A percentile compares a stretch with the other conserved stretches of the same genome.
Evolutionary conservation across 139 green algal genomes (phyloP).

Genomic region (Tetradesmus obliquus): DNA sequence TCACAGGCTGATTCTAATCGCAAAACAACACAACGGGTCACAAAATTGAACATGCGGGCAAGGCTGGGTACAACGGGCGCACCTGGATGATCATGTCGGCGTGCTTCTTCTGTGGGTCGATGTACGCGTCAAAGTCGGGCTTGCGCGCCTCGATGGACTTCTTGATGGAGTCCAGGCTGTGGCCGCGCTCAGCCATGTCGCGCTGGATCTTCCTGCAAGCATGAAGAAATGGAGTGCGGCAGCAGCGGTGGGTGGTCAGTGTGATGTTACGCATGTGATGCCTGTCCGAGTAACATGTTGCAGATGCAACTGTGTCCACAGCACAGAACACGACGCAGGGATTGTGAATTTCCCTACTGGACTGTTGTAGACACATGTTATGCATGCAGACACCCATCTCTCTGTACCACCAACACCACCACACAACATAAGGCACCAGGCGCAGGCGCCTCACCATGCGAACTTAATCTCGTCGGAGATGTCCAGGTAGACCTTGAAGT

Average conservation of each 20-base stretch:
- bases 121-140: slow-evolving; percentile 99
- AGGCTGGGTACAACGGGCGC: neutral
- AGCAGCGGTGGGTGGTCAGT: no score
- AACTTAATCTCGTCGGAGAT: slow-evolving; percentile 99
- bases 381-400: no score
- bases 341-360: no score
- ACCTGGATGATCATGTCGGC: slow-evolving; percentile 98
- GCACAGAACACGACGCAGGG: no score
- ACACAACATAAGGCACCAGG: no score
- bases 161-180: slow-evolving; percentile 99
- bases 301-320: no score
- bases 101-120: slow-evolving; percentile 99
- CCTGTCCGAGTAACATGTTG: no score
- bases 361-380: no score
- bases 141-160: slow-evolving; percentile 97
- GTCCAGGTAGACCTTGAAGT: slow-evolving; percentile 99
- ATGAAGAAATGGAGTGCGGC: neutral
- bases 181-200: slow-evolving; percentile 99
- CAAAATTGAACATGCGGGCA: no score
- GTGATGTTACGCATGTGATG: neutral
- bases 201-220: slow-evolving; percentile 78
- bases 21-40: neutral
- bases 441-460: slow-evolving; percentile 78
- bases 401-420: no score
- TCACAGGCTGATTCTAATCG: neutral